Evolutionary conservation across 371 early-diverging fungal species (phyloP).

Genomic region (Chytridiales sp.): DNA sequence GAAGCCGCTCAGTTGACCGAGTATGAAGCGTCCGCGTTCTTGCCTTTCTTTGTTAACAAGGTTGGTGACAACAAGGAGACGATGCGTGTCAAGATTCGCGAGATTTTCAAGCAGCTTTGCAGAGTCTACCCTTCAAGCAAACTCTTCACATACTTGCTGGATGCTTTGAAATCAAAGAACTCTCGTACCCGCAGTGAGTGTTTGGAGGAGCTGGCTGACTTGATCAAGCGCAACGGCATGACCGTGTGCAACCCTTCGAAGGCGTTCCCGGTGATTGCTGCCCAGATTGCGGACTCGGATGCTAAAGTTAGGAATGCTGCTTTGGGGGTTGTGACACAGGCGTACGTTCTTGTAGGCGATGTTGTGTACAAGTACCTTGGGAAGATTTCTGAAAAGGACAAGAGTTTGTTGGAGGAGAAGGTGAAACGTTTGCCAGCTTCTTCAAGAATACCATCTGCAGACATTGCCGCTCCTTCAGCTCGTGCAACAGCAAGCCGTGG

Average conservation of each 20-base stretch:
- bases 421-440: constrained; percentile 58
- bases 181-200: constrained; percentile 80
- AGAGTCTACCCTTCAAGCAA: constrained; percentile 80
- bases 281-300: constrained; percentile 78
- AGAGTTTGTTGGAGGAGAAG: constrained; percentile 72
- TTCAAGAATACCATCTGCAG: constrained; percentile 3
- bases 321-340: constrained; percentile 68
- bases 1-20: constrained; percentile 64
- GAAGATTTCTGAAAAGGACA: constrained; percentile 75
- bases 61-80: constrained; percentile 82
- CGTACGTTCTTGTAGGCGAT: constrained; percentile 72
- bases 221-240: constrained; percentile 76
- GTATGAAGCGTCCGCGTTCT: constrained; percentile 74
- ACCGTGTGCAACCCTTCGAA: constrained; percentile 68
- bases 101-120: constrained; percentile 61
- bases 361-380: constrained; percentile 70
- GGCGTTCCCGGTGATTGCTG: constrained; percentile 68
- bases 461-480: constrained; percentile 7
- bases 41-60: constrained; percentile 76
- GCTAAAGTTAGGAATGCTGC: constrained; percentile 78
- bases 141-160: constrained; percentile 66
- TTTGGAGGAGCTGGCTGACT: constrained; percentile 71
- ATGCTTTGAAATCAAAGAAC: constrained; percentile 76
- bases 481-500: neutral
- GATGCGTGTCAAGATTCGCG: constrained; percentile 67